These are phyloP conservation scores for Fusarium fujikuroi DNA, from an alignment of 2,329 filamentous ascomycete species.

Conservation along the genomic window DNA sequence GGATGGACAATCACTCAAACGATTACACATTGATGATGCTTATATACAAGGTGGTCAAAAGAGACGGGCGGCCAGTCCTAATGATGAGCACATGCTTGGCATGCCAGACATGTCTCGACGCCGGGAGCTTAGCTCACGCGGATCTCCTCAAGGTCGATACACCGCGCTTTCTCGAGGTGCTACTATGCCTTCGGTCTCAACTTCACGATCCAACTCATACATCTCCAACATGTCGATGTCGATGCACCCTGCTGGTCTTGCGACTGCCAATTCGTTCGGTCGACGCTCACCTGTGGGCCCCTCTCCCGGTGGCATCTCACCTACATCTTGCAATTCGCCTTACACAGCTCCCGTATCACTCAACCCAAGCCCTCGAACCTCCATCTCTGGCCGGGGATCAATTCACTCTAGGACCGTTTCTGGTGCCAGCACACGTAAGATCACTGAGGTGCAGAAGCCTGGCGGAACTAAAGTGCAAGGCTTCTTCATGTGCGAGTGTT, in stretches of 20 bases:
- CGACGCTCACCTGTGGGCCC: conserved; percentile 58
- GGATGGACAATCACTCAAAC: conserved; percentile 62
- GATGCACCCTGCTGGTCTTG: conserved; percentile 51
- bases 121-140: conserved; percentile 60
- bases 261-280: conserved; percentile 57
- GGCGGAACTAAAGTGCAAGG: conserved; percentile 63
- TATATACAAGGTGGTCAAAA: conserved; percentile 60
- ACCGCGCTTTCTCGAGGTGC: conserved; percentile 57
- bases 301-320: conserved; percentile 62
- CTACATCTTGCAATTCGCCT: conserved; percentile 61
- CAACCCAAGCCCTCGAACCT: conserved; percentile 60
- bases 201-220: conserved; percentile 60
- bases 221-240: conserved; percentile 58
- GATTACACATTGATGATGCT: conserved; percentile 61
- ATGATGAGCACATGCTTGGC: conserved; percentile 56
- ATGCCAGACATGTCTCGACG: conserved; percentile 60
- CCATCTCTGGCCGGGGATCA: conserved; percentile 54
- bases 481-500: conserved; percentile 40
- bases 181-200: conserved; percentile 56
- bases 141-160: conserved; percentile 64
- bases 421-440: conserved; percentile 62
- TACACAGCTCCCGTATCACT: conserved; percentile 61
- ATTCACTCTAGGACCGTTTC: conserved; percentile 60
- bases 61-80: conserved; percentile 66
- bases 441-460: conserved; percentile 61